These are phyloP conservation scores for Jackrogersella minutella DNA, from an alignment of 495 filamentous ascomycete species.

Conservation along the genomic window DNA sequence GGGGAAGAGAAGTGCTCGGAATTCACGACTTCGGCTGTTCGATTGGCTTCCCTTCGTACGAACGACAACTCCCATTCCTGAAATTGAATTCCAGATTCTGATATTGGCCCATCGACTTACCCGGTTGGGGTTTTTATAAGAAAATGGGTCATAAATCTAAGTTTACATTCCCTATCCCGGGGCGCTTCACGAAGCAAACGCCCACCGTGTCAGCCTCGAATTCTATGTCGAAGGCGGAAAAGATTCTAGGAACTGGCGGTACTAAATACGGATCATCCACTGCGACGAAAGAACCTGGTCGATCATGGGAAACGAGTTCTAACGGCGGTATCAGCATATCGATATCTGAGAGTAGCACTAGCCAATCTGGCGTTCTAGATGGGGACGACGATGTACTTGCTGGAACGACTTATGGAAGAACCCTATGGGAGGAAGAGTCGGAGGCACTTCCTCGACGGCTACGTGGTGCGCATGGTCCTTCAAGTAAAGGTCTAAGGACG, in stretches of 20 bases:
- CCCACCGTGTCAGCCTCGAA: conserved; percentile 29
- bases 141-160: conserved; percentile 61
- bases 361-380: conserved; percentile 32
- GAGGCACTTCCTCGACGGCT: conserved; percentile 51
- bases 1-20: conserved; percentile 1
- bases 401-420: conserved; percentile 31
- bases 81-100: neutral
- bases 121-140: neutral
- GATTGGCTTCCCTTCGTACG: neutral
- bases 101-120: conserved; percentile 2
- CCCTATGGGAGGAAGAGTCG: conserved; percentile 58
- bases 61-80: conserved; percentile 4
- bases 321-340: conserved; percentile 59
- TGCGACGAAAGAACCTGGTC: conserved; percentile 32
- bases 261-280: conserved; percentile 42
- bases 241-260: conserved; percentile 52
- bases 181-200: conserved; percentile 51
- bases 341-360: conserved; percentile 55
- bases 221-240: conserved; percentile 55
- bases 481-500: conserved; percentile 22
- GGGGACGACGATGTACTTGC: conserved; percentile 23
- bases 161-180: conserved; percentile 62
- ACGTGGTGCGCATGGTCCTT: conserved; percentile 22
- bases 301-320: conserved; percentile 55
- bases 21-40: neutral